Evolutionary conservation across 1,284 basidiomycete genomes (phyloP), one percentile per base, ranked within the genome.

Genomic region (Kwoniella shivajii): DNA sequence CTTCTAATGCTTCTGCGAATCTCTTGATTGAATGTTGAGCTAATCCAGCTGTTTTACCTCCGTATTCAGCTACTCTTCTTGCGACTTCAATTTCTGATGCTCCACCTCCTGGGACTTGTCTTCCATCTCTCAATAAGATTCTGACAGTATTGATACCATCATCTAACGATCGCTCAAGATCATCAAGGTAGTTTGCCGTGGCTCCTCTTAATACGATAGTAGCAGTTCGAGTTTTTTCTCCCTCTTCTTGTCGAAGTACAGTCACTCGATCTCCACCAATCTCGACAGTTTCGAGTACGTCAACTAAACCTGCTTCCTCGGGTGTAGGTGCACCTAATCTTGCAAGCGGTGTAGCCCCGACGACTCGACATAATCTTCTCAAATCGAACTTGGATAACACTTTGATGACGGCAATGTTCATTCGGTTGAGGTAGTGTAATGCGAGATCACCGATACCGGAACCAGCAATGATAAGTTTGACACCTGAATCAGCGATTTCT

Each of bases 371-470:
- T 31, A 98, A 81, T 3, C 96, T 84, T 46, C 94, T 88, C 18
- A 99, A 85, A 65, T 99, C 95, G 78, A 99, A 99, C 78, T 99
- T 99, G 76, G 92, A 97, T 58, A 96, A 84, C 31, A 99, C 90
- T 79, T 98, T 98, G 80, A 99, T 85, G 66, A 98, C 92, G 66
- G 91, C 88, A 77, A 99, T 94, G 79, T 86, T 84, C 80, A 90
- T 84, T 52, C 95, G 86, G 82, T 99, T 92, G 71, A 98, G 87
- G 81, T 96, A 99, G 81, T 99, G 96, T 63, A 97, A 82, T 3
- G 95, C 93, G 45, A 99, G 89, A 73, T 99, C 96, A 66, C 95
- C 95, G 57, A 99, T 85, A 37, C 86, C 86, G 14, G 91, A 89
- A 31, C 95, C 94, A 18, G 92, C 93, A 62, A 99, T 86, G 80